phyloP scores from a whole-genome alignment of 352 stramenopile species.

The Pythium vanterpoolii region DNA sequence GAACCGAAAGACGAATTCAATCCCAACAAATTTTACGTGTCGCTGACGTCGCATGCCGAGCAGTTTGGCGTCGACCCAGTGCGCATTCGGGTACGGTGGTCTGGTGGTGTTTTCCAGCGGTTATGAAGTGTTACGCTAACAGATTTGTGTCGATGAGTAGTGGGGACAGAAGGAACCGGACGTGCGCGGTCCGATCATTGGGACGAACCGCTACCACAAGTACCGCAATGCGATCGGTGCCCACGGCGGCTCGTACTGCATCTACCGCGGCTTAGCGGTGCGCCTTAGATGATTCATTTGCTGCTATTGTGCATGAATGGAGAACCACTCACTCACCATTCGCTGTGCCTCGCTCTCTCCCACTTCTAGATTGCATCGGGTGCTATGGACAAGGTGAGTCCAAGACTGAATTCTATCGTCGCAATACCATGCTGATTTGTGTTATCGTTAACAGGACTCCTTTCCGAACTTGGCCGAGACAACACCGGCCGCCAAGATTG shows the following conservation, averaged over 20 bases:
- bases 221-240: slow-evolving; percentile 98
- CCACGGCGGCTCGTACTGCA: slow-evolving; percentile 97
- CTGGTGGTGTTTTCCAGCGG: background rate
- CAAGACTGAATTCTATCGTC: background rate
- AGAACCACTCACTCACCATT: background rate
- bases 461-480: slow-evolving; percentile 90
- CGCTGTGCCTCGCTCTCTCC: background rate
- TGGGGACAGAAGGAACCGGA: slow-evolving; percentile 92
- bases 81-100: slow-evolving; percentile 61
- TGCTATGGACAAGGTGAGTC: slow-evolving; percentile 51
- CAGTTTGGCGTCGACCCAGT: slow-evolving; percentile 86
- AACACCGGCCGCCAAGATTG: slow-evolving; percentile 96
- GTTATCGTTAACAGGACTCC: slow-evolving; percentile 25
- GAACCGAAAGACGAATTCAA: slow-evolving; percentile 85
- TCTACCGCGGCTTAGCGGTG: slow-evolving; percentile 97
- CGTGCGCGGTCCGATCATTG: slow-evolving; percentile 93
- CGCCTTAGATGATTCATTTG: too few species aligned
- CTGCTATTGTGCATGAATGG: too few species aligned
- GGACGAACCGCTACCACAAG: slow-evolving; percentile 93
- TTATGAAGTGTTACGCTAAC: background rate
- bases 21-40: slow-evolving; percentile 86
- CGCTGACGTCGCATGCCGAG: slow-evolving; percentile 82
- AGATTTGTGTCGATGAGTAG: slow-evolving; percentile 30
- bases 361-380: slow-evolving; percentile 50
- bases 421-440: background rate